These are phyloP conservation scores for Penicillium rolfsii DNA, from an alignment of 2,329 filamentous ascomycete species.

Conservation along the genomic window DNA sequence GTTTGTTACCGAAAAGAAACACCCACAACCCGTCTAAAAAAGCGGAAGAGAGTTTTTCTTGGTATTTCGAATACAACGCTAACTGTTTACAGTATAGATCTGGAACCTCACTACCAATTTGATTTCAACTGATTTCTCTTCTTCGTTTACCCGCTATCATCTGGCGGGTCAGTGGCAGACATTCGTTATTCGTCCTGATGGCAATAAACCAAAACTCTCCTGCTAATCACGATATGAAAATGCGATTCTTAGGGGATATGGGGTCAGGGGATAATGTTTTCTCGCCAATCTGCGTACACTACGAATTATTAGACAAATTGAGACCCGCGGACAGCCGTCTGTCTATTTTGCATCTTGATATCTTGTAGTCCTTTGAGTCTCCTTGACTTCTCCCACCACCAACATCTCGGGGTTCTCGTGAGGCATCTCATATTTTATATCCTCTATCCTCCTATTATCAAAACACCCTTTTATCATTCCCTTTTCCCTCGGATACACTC, in stretches of 20 bases:
- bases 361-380: not conserved
- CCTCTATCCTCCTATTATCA: not conserved
- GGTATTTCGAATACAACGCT: not conserved
- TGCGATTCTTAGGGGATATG: not conserved
- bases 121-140: not conserved
- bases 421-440: not conserved
- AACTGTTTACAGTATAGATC: not conserved
- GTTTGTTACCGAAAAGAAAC: not conserved
- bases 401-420: not conserved
- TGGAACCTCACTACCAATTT: not conserved
- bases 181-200: not conserved
- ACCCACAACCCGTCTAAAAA: not conserved
- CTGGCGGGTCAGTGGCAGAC: not conserved
- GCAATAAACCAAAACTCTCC: not conserved
- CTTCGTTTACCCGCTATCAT: conserved; percentile 5
- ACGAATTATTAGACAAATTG: not conserved
- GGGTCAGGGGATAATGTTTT: conserved; percentile 1
- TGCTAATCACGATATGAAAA: not conserved
- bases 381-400: not conserved
- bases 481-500: not conserved
- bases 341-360: not conserved
- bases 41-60: not conserved
- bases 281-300: not conserved
- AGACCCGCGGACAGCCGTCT: not conserved
- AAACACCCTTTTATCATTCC: not conserved